A percentile compares a stretch with the other conserved stretches of the same genome.
phyloP scores from a whole-genome alignment of 1,139 yeast genomes.

The Yamadazyma siamensis region DNA sequence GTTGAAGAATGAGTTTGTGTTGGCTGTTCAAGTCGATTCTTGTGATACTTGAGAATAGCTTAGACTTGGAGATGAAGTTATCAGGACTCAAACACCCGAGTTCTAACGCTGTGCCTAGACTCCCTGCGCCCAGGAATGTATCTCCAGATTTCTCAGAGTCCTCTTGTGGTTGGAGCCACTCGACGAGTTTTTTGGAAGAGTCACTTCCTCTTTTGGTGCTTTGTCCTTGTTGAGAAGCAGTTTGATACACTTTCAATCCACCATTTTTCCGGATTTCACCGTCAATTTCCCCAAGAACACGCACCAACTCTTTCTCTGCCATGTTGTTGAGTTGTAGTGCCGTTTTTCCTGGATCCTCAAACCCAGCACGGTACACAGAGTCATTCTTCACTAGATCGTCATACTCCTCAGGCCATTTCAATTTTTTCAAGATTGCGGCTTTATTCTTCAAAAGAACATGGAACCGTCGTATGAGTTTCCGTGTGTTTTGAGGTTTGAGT shows the following conservation, averaged over 20 bases:
- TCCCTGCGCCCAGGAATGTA: no score
- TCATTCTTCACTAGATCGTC: slow-evolving; percentile 3
- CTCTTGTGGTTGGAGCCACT: slow-evolving; percentile 50
- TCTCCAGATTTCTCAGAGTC: slow-evolving; percentile 1
- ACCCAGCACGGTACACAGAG: slow-evolving; percentile 16
- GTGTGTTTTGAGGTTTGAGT: slow-evolving; percentile 64
- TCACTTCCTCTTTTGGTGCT: slow-evolving; percentile 79
- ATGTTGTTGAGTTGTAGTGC: slow-evolving; percentile 21
- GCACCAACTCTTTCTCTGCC: slow-evolving; percentile 15
- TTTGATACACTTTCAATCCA: slow-evolving; percentile 72
- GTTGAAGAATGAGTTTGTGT: slow-evolving; percentile 64
- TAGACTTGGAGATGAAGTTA: slow-evolving; percentile 64
- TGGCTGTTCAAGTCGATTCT: slow-evolving; percentile 83
- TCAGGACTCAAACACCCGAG: slow-evolving; percentile 74
- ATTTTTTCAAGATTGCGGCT: slow-evolving; percentile 29
- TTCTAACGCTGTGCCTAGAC: slow-evolving; percentile 53
- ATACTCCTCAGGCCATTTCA: slow-evolving; percentile 17
- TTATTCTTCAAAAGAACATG: slow-evolving; percentile 59
- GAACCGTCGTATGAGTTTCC: slow-evolving; percentile 65
- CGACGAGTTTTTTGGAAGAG: slow-evolving; percentile 69
- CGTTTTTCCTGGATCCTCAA: slow-evolving; percentile 13
- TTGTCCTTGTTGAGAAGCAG: slow-evolving; percentile 89
- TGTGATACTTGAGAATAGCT: slow-evolving; percentile 44
- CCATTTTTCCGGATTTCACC: slow-evolving; percentile 60
- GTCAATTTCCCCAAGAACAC: slow-evolving; percentile 51